Conservation (phyloP, 2,329 filamentous ascomycete genomes). For the Mycosphaerella sp. region DNA sequence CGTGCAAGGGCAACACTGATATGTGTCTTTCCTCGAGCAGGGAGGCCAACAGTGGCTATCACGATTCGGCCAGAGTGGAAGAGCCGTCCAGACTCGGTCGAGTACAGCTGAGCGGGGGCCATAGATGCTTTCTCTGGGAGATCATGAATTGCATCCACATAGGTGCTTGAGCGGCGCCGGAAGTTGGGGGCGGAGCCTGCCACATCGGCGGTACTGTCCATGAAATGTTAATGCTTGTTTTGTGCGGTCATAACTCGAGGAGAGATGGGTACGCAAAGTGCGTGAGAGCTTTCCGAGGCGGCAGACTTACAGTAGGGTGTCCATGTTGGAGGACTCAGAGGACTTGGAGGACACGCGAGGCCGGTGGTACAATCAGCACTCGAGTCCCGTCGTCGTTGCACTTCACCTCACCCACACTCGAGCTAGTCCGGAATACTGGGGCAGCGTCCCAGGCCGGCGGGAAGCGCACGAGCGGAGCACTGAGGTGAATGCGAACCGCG, state of each 20-base stretch:
- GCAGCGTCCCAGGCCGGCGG: background rate
- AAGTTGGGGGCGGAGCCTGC: constrained; percentile 86
- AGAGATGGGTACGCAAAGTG: background rate
- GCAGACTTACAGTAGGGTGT: constrained; percentile 23
- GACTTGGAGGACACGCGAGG: background rate
- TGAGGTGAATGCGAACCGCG: background rate
- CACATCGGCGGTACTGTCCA: constrained; percentile 66
- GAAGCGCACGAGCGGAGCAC: background rate
- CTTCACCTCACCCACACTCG: constrained; percentile 1
- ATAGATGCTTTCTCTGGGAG: constrained; percentile 73
- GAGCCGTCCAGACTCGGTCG: constrained; percentile 91
- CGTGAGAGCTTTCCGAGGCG: background rate
- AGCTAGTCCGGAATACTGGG: background rate
- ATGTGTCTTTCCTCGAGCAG: constrained; percentile 95
- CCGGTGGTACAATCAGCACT: background rate
- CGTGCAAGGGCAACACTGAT: constrained; percentile 92
- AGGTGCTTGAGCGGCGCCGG: constrained; percentile 87
- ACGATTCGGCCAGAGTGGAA: constrained; percentile 97
- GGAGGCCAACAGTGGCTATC: constrained; percentile 92
- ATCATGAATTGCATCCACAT: constrained; percentile 96
- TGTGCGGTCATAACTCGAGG: background rate
- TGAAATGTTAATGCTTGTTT: constrained; percentile 6
- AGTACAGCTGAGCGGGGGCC: constrained; percentile 95
- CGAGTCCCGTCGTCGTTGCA: background rate
- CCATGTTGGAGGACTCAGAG: too few relatives aligned